Evolutionary conservation across 768 basidiomycete species (phyloP), one percentile per base, ranked within the genome.

Genomic region (Boletus sp.): DNA sequence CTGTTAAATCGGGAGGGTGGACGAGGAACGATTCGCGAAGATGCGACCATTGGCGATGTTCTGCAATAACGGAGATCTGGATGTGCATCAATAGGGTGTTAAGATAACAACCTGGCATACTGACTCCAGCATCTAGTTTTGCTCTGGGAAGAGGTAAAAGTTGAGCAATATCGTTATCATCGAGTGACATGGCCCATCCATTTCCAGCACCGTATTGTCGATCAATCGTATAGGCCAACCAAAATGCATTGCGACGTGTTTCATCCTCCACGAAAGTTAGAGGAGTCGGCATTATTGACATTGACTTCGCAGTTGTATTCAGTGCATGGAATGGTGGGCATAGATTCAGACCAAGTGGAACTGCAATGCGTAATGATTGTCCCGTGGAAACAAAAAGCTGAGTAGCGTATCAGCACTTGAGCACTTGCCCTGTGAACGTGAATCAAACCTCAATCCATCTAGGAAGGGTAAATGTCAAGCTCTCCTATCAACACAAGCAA

Each of bases 141-240:
- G 83, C 81, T 8, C 78, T 78, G 41, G 83, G 78, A 15, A 87
- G 75, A 1, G 89, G 88, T 28, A 91, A 76, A 18, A 89, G 69
- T 57, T 90, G 89, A 20, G 84, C 83, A 18, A 92, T 77, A 63
- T 90, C 89, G 57, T 83, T 78, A 65, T 92, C 89, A 59, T 91
- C 90, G 10, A 91, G 72, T 56, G 78, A 79, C 57, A 83, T 75
- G 0, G 89, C 84, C 83, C 88, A 91, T 18, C 84, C 85, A 62
- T 88, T 89, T 33, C 83, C 82, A 57, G 79, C 80, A 6, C 86
- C 83, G 54, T 83, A 81, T 58, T 85, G 80, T 29, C 89, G 82
- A 61, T 91, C 89, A 45, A 78, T 75, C 7, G 84, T 78, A 67
- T 90, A 90, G 9, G 86, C 83, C 46, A 87, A 64, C 83, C 89